A percentile compares a stretch with the other conserved stretches of the same genome.
phyloP scores from a whole-genome alignment of 2,329 filamentous ascomycete species.

The Xylariomycetidae sp. region DNA sequence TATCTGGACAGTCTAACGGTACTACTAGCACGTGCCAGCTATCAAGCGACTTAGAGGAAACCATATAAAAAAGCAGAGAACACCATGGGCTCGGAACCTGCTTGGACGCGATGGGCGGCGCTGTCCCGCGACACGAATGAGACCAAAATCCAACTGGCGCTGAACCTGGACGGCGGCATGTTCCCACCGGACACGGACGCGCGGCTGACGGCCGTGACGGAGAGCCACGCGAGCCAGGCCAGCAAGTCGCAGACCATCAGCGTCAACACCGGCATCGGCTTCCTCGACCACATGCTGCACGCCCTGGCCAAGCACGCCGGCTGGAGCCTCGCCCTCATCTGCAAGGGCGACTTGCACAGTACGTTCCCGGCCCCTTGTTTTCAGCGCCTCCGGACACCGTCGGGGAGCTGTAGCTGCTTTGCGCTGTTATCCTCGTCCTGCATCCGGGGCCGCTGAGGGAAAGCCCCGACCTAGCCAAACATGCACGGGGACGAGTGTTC shows the following conservation, averaged over 20 bases:
- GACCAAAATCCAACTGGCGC: slow-evolving; percentile 88
- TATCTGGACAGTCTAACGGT: too few species aligned
- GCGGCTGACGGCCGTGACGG: slow-evolving; percentile 44
- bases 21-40: too few species aligned
- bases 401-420: too few species aligned
- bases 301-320: slow-evolving; percentile 92
- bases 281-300: slow-evolving; percentile 98
- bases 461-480: too few species aligned
- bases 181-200: slow-evolving; percentile 61
- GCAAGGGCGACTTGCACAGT: slow-evolving; percentile 89
- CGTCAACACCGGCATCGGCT: slow-evolving; percentile 90
- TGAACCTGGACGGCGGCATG: slow-evolving; percentile 87
- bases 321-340: slow-evolving; percentile 80
- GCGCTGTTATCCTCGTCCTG: too few species aligned
- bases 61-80: slow-evolving; percentile 2
- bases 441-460: too few species aligned
- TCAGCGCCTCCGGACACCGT: too few species aligned
- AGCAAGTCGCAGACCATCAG: slow-evolving; percentile 81
- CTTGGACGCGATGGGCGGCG: slow-evolving; percentile 58
- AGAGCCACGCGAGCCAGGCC: slow-evolving; percentile 74
- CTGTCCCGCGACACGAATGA: slow-evolving; percentile 93
- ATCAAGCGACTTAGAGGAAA: too few species aligned
- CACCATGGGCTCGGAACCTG: slow-evolving; percentile 21
- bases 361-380: too few species aligned
- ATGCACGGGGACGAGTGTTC: too few species aligned